Conservation (phyloP, 768 basidiomycete genomes). For the Wakefieldia striispora region DNA sequence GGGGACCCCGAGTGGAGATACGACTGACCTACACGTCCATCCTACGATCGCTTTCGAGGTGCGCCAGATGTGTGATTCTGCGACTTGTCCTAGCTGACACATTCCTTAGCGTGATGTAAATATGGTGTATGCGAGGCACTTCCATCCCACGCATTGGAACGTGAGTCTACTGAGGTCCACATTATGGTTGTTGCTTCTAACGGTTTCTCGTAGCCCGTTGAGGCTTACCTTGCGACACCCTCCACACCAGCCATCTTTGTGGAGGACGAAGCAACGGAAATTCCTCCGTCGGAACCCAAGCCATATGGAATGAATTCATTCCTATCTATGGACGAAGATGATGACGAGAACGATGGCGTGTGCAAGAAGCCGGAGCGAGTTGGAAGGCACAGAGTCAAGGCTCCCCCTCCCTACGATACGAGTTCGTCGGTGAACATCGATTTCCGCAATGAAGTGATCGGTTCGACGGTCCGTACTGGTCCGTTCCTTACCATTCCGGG, state of each 20-base stretch:
- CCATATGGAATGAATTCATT: constrained; percentile 13
- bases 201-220: constrained; percentile 5
- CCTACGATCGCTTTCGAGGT: constrained; percentile 15
- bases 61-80: not conserved
- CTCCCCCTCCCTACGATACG: constrained; percentile 15
- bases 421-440: not conserved
- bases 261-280: constrained; percentile 14
- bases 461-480: constrained; percentile 5
- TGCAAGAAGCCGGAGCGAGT: not conserved
- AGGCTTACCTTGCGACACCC: constrained; percentile 13
- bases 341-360: not conserved
- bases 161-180: not conserved
- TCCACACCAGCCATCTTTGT: constrained; percentile 17
- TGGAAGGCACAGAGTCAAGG: not conserved
- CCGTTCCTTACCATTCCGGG: constrained; percentile 14
- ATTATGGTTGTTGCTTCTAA: not conserved
- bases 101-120: constrained; percentile 9
- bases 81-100: not conserved
- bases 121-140: constrained; percentile 22
- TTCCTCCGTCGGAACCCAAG: not conserved
- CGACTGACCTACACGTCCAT: constrained; percentile 1
- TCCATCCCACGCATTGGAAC: constrained; percentile 24
- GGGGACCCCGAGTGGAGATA: not conserved
- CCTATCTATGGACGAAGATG: constrained; percentile 6
- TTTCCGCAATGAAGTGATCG: constrained; percentile 16